Percentiles rank a stretch among this genome's conserved stretches.
phyloP scores from a whole-genome alignment of 495 filamentous ascomycete species.

The Thermochaetoides thermophila region DNA sequence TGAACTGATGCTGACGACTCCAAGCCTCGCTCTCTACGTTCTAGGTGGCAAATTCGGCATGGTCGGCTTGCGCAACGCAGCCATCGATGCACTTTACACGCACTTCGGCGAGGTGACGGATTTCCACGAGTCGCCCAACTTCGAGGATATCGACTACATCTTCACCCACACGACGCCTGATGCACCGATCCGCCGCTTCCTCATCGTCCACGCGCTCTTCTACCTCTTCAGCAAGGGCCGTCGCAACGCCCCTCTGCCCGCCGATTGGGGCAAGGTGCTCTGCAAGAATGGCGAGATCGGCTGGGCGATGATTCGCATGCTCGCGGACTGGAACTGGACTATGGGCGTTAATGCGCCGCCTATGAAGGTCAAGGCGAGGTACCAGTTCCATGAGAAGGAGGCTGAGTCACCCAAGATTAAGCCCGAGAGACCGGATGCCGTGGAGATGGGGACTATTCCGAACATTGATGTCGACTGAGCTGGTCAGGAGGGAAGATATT shows the following conservation, averaged over 20 bases:
- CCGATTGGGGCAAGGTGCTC: conserved; percentile 10
- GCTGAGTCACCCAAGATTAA: too few species aligned
- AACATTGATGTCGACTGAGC: too few species aligned
- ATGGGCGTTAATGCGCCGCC: conserved; percentile 13
- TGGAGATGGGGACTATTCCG: too few species aligned
- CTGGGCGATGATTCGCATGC: conserved; percentile 12
- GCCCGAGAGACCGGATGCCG: too few species aligned
- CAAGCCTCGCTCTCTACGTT: conserved; percentile 16
- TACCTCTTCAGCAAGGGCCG: conserved; percentile 10
- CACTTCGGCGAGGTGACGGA: conserved; percentile 5
- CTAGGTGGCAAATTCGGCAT: conserved; percentile 14
- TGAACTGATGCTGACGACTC: not conserved
- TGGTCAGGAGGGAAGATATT: too few species aligned
- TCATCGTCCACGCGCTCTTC: conserved; percentile 13
- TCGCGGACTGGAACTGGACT: conserved; percentile 17
- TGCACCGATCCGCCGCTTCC: conserved; percentile 13
- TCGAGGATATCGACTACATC: conserved; percentile 13
- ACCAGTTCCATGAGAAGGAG: conserved; percentile 15
- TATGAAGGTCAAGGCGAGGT: conserved; percentile 14
- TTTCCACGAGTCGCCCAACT: conserved; percentile 3
- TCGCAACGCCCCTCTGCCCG: conserved; percentile 1
- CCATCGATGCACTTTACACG: conserved; percentile 9
- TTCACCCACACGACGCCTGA: conserved; percentile 10
- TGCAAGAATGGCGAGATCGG: conserved; percentile 1
- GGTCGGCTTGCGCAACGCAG: conserved; percentile 9